Evolutionary conservation across 2,329 filamentous ascomycete genomes (phyloP), one percentile per base, ranked within the genome.

Genomic region (Phyllosticta paracitricarpa): DNA sequence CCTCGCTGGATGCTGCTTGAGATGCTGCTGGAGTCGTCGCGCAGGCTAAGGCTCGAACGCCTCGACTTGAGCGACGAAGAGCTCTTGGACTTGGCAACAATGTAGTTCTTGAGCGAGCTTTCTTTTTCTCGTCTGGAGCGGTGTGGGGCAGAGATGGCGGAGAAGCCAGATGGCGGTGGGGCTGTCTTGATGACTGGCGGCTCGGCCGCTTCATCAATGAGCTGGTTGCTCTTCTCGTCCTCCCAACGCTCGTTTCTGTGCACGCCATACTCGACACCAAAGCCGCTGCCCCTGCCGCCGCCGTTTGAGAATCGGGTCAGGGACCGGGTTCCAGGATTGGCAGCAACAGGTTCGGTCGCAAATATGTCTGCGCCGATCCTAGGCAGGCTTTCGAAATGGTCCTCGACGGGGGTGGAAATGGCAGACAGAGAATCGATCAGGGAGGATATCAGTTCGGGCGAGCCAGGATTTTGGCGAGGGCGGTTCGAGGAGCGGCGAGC

Each of bases 251-350:
- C 77, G 55, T 81, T 76, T 57, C 81, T 77, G 72, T 84, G 87
- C 63, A 84, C 81, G 63, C 86, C 84, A 80, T 90, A 90, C 70
- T 89, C 88, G 74, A 89, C 83, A 55, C 88, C 87, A 71, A 89
- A 89, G 63, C 78, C 79, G 75, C 70, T 69, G 26, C n/a, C 19
- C 26, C 54, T 56, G 76, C 70, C 70, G 35, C n/a, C 19, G 35
- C 48, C 60, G 56, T 61, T 57, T 33, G 51, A 51, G 57, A 61
- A 61, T 48, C 40, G 40, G 40, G 40, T 2, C 40, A n/a, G 14
- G 40, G 40, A 48, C 40, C 40, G 40, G 40, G 40, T 48, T 33
- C 55, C 55, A 52, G 67, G 69, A 61, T 64, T 72, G 22, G 65
- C 64, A n/a, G 68, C 70, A 17, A 64, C 68, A 64, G 66, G 73